Evolutionary conservation across 2,329 filamentous ascomycete genomes (phyloP), one percentile per base, ranked within the genome.

Genomic region (Alternaria atra): DNA sequence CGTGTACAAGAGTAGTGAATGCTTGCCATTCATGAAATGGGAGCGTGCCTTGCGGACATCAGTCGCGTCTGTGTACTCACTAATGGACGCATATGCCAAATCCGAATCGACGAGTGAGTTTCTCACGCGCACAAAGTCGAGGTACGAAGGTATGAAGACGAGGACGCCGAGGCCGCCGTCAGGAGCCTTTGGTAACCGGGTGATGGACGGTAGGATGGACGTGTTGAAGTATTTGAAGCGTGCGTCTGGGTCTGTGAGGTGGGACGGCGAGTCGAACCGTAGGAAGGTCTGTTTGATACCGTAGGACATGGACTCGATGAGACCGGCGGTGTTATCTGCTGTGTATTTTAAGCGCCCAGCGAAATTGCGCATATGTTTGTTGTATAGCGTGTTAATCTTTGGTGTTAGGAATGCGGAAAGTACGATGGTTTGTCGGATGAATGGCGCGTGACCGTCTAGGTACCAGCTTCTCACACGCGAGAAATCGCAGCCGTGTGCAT

Each of bases 401-500:
- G 95, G 94, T 0, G 94, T 95, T 69, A 95, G 87, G 80, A 94
- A 97, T 29, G 90, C 88, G 27, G 92, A 89, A 58, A 96, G 81
- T 15, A 97, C 80, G 65, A 98, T 85, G 0, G 92, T 97, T 77
- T 99, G 95, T 15, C 95, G 91, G 74, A 95, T 88, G 75, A 91
- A 84, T 63, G 87, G 87, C 23, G 94, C 91, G 70, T 93, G 89
- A 70, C 90, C 90, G 71, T 98, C 93, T n/a, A 98, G 86, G 75
- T 97, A 98, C 93, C 93, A 98, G 65, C 85, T 88, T 52, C 94
- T 87, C 6, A 98, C 92, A 17, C 95, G 91, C 68, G 90, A 92
- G 77, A 98, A 97, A 81, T 99, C 95, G 73, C 93, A 97, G 66
- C 91, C 94, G 78, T 97, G 94, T 1, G 92, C 87, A 70, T 97